Base-by-base conservation (phyloP, 495 filamentous ascomycete species). In the Penicillium manginii region DNA sequence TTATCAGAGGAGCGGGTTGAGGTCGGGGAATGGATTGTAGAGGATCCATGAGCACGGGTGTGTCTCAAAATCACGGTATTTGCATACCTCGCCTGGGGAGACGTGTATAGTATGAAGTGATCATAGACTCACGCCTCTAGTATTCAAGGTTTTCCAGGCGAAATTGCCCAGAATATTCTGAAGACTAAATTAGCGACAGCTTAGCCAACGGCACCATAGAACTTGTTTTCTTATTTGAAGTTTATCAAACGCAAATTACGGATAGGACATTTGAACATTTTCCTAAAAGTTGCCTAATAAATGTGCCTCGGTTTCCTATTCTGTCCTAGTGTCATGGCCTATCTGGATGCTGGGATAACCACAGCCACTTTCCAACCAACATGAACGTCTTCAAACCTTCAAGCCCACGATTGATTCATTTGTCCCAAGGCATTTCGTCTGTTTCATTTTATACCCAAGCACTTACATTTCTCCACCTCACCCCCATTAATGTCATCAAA, bases 1-100 rank as follows among this genome's bases (percentile, higher is more conserved):
- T 61, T 90, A 59, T 89, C 88, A 58, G 90, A 93, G 61, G 81
- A 83, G 17, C 72, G 73, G 19, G 83, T 92, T 32, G 71, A 82
- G 23, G 76, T 90, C 55, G 89, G 88, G 5, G 72, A 78, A 50
- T 84, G 82, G 82, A 68, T 68, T 9, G 61, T 78, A 17, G 73
- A 76, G 58, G 74, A 65, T 70, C 23, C 47, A 50, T 50, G 47
- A 31, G 23, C 15, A 9, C 23, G 14, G 31, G 35, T 37, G 3
- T 10, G 9, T 5, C 15, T 37, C 12, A 37, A 37, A 4, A 37
- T 37, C 5, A 33, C 4, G 35, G 11, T n/a, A 12, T 14, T 11
- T 37, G 11, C 35, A 37, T 37, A 3, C 35, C 11, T 37, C 26
- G 9, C 6, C 26, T 29, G 26, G 26, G 26, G 6, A 29, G 6